These are phyloP conservation scores for Sporothrix euskadiensis DNA, from an alignment of 2,329 filamentous ascomycete genomes.

Conservation along the genomic window DNA sequence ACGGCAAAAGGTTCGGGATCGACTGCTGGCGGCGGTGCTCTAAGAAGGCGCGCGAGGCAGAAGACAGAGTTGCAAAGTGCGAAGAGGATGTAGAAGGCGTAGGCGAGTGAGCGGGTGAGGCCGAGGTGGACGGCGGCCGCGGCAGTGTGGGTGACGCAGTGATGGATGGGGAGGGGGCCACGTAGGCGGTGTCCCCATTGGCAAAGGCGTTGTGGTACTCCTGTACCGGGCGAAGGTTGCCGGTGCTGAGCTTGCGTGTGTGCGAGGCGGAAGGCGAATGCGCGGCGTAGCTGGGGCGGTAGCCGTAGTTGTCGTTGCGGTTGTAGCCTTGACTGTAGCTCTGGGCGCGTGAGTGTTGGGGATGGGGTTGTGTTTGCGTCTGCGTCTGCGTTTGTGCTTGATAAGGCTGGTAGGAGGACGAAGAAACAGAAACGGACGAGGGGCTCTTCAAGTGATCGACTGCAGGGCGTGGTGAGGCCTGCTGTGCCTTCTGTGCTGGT, in stretches of 20 bases:
- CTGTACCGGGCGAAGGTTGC: conserved; percentile 35
- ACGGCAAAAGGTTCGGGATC: conserved; percentile 41
- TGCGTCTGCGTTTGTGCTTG: conserved; percentile 14
- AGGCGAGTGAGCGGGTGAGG: conserved; percentile 1
- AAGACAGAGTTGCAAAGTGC: conserved; percentile 29
- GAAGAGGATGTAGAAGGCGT: conserved; percentile 19
- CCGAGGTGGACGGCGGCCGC: conserved; percentile 19
- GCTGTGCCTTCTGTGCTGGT: not conserved
- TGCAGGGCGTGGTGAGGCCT: not conserved
- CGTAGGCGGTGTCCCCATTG: conserved; percentile 35
- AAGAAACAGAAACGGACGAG: not conserved
- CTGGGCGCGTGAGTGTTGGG: conserved; percentile 4
- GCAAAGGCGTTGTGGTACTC: conserved; percentile 41
- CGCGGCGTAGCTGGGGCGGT: conserved; percentile 27
- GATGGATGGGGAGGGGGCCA: not conserved
- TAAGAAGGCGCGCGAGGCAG: conserved; percentile 32
- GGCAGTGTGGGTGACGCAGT: conserved; percentile 9
- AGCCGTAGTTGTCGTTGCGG: conserved; percentile 29
- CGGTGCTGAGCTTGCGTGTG: conserved; percentile 18
- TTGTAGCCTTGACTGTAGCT: conserved; percentile 25
- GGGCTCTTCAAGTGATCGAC: conserved; percentile 15
- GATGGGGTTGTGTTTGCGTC: not conserved
- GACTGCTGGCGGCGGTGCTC: conserved; percentile 42
- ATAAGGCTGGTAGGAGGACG: conserved; percentile 13
- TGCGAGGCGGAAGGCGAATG: not conserved